Evolutionary conservation across 2,329 filamentous ascomycete species (phyloP).

Genomic region (Phialophora macrospora): DNA sequence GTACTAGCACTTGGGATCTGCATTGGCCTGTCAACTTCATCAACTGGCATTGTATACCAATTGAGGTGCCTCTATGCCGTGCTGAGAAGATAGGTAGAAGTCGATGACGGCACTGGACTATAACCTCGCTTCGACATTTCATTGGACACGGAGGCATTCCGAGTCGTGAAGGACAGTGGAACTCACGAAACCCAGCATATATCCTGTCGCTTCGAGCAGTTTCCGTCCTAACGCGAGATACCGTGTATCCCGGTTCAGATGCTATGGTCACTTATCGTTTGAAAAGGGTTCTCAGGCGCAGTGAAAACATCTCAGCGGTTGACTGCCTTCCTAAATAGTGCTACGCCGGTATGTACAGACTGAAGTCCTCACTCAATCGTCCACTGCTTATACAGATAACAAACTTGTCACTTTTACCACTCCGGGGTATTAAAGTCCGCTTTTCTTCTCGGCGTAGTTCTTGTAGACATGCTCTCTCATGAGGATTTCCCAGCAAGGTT

Average conservation of each 20-base stretch:
- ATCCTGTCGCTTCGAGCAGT: neutral
- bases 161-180: neutral
- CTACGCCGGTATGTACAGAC: slow-evolving; percentile 8
- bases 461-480: neutral
- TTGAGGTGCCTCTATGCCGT: neutral
- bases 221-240: neutral
- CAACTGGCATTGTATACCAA: neutral
- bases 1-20: neutral
- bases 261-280: neutral
- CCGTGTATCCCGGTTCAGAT: neutral
- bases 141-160: neutral
- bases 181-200: neutral
- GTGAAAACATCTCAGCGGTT: neutral
- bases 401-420: neutral
- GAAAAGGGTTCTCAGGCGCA: neutral
- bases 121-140: neutral
- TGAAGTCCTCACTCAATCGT: neutral
- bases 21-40: neutral
- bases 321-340: neutral
- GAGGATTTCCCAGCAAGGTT: neutral
- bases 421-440: neutral
- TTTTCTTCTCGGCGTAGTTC: neutral
- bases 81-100: neutral
- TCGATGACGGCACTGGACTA: neutral
- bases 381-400: slow-evolving; percentile 1